A percentile compares a stretch with the other conserved stretches of the same genome.
These are phyloP conservation scores for Rhizopus delemar DNA, from an alignment of 371 early-diverging fungal genomes.

Conservation along the genomic window DNA sequence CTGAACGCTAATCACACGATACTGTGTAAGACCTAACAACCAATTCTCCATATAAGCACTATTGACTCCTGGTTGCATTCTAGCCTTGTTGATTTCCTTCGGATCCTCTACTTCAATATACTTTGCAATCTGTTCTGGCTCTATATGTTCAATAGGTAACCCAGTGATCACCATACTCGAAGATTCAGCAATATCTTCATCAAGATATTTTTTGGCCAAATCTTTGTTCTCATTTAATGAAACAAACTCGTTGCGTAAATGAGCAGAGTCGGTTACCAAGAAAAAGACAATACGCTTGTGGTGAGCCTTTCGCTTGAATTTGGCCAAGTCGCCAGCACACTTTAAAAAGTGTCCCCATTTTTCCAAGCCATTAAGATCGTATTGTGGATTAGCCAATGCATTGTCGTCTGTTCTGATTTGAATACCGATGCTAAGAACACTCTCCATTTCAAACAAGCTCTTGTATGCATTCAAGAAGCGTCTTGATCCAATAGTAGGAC, in stretches of 20 bases:
- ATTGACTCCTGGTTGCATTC: slow-evolving; percentile 41
- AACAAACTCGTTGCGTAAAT: slow-evolving; percentile 44
- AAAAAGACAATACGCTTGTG: slow-evolving; percentile 49
- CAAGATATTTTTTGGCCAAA: slow-evolving; percentile 21
- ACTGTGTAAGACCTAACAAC: slow-evolving; percentile 49
- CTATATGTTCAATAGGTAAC: slow-evolving; percentile 54
- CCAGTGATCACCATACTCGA: slow-evolving; percentile 47
- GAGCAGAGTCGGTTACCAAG: slow-evolving; percentile 46
- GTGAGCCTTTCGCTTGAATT: slow-evolving; percentile 33
- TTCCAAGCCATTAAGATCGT: slow-evolving; percentile 33
- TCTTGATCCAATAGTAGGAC: slow-evolving; percentile 47
- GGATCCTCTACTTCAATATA: slow-evolving; percentile 29
- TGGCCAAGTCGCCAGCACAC: slow-evolving; percentile 47
- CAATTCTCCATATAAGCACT: slow-evolving; percentile 56
- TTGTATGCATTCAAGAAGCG: slow-evolving; percentile 51
- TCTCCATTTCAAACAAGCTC: slow-evolving; percentile 43
- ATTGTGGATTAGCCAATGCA: slow-evolving; percentile 42
- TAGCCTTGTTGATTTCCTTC: slow-evolving; percentile 24
- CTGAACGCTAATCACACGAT: slow-evolving; percentile 49
- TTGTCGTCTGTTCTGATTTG: slow-evolving; percentile 48
- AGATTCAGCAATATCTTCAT: slow-evolving; percentile 29
- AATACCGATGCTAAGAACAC: slow-evolving; percentile 47
- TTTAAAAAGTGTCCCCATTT: slow-evolving; percentile 49
- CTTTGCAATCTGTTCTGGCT: slow-evolving; percentile 41
- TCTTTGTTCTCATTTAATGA: slow-evolving; percentile 32